Evolutionary conservation across 1,284 basidiomycete genomes (phyloP), one percentile per base, ranked within the genome.

Genomic region (Fomitopsis betulina): DNA sequence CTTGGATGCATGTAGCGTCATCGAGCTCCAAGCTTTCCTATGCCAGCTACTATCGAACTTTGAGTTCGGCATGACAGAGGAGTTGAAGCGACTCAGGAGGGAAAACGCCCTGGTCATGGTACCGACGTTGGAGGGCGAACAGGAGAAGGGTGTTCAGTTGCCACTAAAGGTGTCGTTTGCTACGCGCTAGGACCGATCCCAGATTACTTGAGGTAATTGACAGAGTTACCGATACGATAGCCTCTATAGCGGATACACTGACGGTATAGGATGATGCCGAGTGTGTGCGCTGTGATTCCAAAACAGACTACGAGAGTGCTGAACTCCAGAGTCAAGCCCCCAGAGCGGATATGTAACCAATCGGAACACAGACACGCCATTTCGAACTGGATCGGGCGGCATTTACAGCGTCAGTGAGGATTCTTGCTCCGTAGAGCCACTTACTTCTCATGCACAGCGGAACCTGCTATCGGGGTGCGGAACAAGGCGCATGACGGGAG

Each of bases 91-190:
- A 25, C 65, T 83, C n/a, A 71, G 79, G 49, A 71, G 79, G 61
- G 79, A 80, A 62, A 77, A 79, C 10, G 79, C 79, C 63, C 65
- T 81, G 52, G 79, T 81, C 3, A 82, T 81, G 79, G 66, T 81
- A n/a, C 81, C 81, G 8, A 80, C 79, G 17, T 67, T 83, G 19
- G 76, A 78, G 59, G 80, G 79, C n/a, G 76, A 82, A 63, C 68
- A 76, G 56, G 62, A 72, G 45, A 77, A 77, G 60, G 82, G 80
- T 33, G 79, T 78, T 54, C 81, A 82, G 62, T 62, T 86, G 52
- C 83, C 82, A 5, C 67, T 86, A 58, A 68, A 65, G 25, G 74
- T 85, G 32, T 75, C 73, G 2, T 63, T 79, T 25, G 76, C 73
- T 12, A 65, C 70, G 32, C 66, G 71, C 35, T 12, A 37, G 12